phyloP scores from a whole-genome alignment of 2,329 filamentous ascomycete species.

The Epichloe uncinata region DNA sequence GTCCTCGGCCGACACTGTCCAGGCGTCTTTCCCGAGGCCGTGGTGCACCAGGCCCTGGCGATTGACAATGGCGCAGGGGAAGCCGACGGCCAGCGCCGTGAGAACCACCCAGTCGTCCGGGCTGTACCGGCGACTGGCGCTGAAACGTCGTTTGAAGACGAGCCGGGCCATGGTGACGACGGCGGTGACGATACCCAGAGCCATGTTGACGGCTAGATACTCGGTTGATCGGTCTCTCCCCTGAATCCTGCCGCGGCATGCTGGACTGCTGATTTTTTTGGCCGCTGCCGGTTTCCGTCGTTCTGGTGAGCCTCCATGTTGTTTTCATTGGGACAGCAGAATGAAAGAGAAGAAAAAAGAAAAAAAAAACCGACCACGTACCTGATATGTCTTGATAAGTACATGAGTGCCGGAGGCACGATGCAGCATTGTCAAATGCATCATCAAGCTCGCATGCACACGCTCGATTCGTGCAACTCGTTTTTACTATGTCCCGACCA shows the following conservation, averaged over 20 bases:
- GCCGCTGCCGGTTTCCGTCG: neutral
- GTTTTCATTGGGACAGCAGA: neutral
- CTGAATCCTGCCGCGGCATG: neutral
- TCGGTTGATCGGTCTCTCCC: neutral
- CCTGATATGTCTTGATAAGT: neutral
- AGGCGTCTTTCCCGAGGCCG: constrained; percentile 33
- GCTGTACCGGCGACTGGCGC: constrained; percentile 15
- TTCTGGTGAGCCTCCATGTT: neutral
- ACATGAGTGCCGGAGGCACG: neutral
- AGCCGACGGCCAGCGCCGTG: constrained; percentile 11
- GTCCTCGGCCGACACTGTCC: constrained; percentile 25
- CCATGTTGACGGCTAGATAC: constrained; percentile 1
- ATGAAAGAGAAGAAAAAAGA: too few relatives aligned
- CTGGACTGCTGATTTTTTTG: constrained; percentile 1
- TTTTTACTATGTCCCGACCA: neutral
- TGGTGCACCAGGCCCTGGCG: constrained; percentile 15
- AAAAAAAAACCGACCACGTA: neutral
- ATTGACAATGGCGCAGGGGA: constrained; percentile 16
- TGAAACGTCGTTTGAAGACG: constrained; percentile 14
- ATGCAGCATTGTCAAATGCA: constrained; percentile 1
- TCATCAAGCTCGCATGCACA: constrained; percentile 3
- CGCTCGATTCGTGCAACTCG: neutral
- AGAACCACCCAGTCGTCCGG: constrained; percentile 21
- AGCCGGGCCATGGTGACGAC: constrained; percentile 24
- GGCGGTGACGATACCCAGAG: constrained; percentile 16